Conservation (phyloP, 2,329 filamentous ascomycete species). For the Botrytis byssoidea region DNA sequence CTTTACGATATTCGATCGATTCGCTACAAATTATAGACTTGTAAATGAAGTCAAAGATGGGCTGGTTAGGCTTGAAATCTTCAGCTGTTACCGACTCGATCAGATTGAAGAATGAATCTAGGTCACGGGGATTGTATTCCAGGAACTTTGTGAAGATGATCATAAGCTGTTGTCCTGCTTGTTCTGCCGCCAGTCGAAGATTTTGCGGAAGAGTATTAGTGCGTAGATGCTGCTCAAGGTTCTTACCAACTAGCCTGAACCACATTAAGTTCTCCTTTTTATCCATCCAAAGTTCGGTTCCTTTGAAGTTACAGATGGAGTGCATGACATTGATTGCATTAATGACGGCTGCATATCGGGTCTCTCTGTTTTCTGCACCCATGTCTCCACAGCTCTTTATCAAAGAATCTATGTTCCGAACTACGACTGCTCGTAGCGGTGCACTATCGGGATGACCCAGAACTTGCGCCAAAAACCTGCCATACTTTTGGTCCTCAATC, state of each 20-base stretch:
- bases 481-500: slow-evolving; percentile 81
- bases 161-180: slow-evolving; percentile 87
- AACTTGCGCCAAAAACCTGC: slow-evolving; percentile 86
- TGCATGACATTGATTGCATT: slow-evolving; percentile 86
- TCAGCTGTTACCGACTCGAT: slow-evolving; percentile 81
- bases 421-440: slow-evolving; percentile 70
- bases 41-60: slow-evolving; percentile 81
- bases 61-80: slow-evolving; percentile 74
- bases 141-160: slow-evolving; percentile 79
- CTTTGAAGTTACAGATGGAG: slow-evolving; percentile 66
- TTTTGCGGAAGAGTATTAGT: slow-evolving; percentile 66
- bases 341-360: slow-evolving; percentile 66
- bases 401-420: slow-evolving; percentile 70
- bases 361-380: slow-evolving; percentile 65
- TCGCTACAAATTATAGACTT: slow-evolving; percentile 77
- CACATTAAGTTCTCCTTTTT: slow-evolving; percentile 60
- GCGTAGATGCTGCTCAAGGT: slow-evolving; percentile 73
- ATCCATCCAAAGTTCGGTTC: slow-evolving; percentile 68
- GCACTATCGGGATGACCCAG: slow-evolving; percentile 73
- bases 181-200: slow-evolving; percentile 80
- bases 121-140: slow-evolving; percentile 67
- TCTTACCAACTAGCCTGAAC: slow-evolving; percentile 68
- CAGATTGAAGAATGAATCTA: slow-evolving; percentile 81
- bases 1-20: slow-evolving; percentile 82
- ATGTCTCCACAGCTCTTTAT: slow-evolving; percentile 65